phyloP scores from a whole-genome alignment of 371 early-diverging fungal species.

The Actinomortierella ambigua region DNA sequence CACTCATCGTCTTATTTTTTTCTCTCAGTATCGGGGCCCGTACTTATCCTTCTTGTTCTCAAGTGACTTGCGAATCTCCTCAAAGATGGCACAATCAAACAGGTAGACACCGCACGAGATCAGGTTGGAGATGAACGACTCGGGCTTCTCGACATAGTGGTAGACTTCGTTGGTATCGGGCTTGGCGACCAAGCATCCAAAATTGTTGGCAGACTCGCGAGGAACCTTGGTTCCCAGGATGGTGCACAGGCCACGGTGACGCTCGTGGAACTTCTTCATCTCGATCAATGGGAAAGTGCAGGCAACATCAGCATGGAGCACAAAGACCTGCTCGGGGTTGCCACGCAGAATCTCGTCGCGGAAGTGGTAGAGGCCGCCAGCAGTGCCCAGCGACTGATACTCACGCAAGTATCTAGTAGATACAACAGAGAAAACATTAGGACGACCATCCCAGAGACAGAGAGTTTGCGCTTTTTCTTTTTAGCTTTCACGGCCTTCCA shows the following conservation, averaged over 20 bases:
- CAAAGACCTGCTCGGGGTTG: constrained; percentile 89
- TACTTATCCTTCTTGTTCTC: constrained; percentile 63
- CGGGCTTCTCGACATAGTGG: constrained; percentile 98
- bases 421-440: background rate
- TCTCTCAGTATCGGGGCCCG: constrained; percentile 4
- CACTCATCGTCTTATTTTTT: too few relatives aligned
- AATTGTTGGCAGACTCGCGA: constrained; percentile 78
- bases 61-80: constrained; percentile 81
- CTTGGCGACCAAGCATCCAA: constrained; percentile 93
- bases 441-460: too few relatives aligned
- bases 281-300: constrained; percentile 90
- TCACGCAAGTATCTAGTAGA: constrained; percentile 88
- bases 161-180: constrained; percentile 83
- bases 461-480: too few relatives aligned
- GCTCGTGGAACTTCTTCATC: constrained; percentile 83
- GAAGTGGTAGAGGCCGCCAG: constrained; percentile 97
- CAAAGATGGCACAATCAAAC: constrained; percentile 86
- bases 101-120: constrained; percentile 95
- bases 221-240: constrained; percentile 86
- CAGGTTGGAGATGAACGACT: constrained; percentile 90
- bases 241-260: constrained; percentile 80
- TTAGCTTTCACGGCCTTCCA: too few relatives aligned
- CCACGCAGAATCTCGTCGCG: constrained; percentile 94
- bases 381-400: constrained; percentile 95
- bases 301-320: constrained; percentile 95